Evolutionary conservation across 192 early-diverging fungal species (phyloP), one percentile per base, ranked within the genome.

Genomic region (Coemansia sp.): DNA sequence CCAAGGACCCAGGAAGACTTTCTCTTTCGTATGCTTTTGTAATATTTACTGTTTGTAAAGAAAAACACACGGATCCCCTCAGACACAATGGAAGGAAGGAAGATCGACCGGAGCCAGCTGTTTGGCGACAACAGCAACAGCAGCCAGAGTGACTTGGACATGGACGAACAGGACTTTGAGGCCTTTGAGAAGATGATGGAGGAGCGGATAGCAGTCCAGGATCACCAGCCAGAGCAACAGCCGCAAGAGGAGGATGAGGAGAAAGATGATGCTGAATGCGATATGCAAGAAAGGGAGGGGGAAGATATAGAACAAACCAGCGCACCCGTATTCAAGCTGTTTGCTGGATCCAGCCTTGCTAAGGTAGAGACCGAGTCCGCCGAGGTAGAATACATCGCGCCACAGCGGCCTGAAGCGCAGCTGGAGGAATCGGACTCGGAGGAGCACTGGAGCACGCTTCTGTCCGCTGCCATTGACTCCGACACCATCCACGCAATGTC

Each of bases 351-450:
- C 13, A 67, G 61, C 8, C 67, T 71, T 6, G 71, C 70, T 27
- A 79, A 79, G n/a, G 71, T 79, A 3, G 61, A 64, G 15, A 74
- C 67, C 3, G 53, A 60, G 58, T 19, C 22, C 13, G 34, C 40
- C 1, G 77, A 70, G 23, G 41, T 56, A 3, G 67, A 53, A 29
- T 74, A 64, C 30, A 41, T 64, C 4, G 55, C 47, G 19, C 66
- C 77, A 22, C 31, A 67, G 55, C 62, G 68, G 38, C 71, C 77
- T 11, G 64, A 70, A 20, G 61, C 38, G 33, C 36, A 30, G 2
- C 52, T 74, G 53, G 70, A 73, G 34, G 71, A 70, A 50, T 73
- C 71, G 1, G 77, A 79, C 23, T 67, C 71, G 23, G 77, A 79
- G 50, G 77, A 79, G 59, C 71, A 79, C 59, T 67, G 77, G 77